Evolutionary conservation across 2,329 filamentous ascomycete species (phyloP), one percentile per base, ranked within the genome.

Genomic region (Dothideomycetes sp.): DNA sequence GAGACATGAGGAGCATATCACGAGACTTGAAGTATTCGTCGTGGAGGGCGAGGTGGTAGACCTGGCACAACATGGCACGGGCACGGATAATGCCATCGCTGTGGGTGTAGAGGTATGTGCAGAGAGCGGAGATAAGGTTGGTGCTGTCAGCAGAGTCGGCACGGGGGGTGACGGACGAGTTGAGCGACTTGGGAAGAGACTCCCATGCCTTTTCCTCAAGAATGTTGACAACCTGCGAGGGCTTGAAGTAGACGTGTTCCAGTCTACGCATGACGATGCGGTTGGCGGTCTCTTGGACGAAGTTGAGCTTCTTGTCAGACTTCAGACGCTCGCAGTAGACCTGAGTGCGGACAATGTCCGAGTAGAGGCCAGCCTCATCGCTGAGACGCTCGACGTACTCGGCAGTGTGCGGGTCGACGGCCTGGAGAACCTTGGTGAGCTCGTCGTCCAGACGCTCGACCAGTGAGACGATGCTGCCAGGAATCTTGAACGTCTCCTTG

Each of bases 1-100:
- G 91, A 13, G 91, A 98, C 87, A 98, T 98, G 64, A 98, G 78
- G 82, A 96, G 94, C 83, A 98, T 89, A 64, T 98, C 93, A 51
- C 91, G 84, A 56, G 91, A 84, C 67, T 84, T 86, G 76, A 94
- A 96, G 74, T 96, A 98, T 56, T 94, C 82, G 66, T 95, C 88
- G 66, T 98, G 91, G 39, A 98, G 76, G 36, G 91, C 91, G 53
- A 95, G 74, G 79, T 94, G 94, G 72, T 98, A 98, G 49, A 98
- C 91, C 67, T 96, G 87, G 73, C 86, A 95, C 47, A 98, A 75
- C 88, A 98, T 96, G 32, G 91, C 89, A 45, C 91, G 82, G 45
- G 89, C 93, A 50, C 89, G 82, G 57, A 95, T 88, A 56, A 98
- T 96, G 53, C 89, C 88, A 59, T 95, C 88, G 62, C 86, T 93